Percentiles rank a stretch among this genome's conserved stretches.
Conservation (phyloP, 148 eudicot species). For the Polygonum maritimum region DNA sequence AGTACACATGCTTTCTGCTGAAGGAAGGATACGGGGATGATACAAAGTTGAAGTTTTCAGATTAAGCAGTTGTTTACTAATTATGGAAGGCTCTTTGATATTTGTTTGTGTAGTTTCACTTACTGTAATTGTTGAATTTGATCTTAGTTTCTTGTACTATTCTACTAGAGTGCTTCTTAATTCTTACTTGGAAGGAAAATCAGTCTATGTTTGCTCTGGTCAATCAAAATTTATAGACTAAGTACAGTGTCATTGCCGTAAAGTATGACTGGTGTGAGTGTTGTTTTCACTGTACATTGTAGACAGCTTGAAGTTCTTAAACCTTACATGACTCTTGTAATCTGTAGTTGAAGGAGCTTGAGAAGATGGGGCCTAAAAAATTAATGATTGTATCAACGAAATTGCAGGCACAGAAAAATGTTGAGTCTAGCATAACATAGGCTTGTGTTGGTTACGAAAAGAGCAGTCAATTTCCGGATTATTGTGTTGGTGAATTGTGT, state of each 20-base stretch:
- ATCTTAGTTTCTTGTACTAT: not conserved
- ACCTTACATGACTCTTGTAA: not conserved
- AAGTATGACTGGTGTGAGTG: not conserved
- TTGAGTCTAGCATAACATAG: too few relatives aligned
- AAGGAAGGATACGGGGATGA: not conserved
- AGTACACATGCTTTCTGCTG: not conserved
- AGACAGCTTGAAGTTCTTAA: not conserved
- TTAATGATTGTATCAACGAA: too few relatives aligned
- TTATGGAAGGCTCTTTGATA: not conserved
- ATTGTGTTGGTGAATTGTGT: too few relatives aligned
- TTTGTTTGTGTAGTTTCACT: not conserved
- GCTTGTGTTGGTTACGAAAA: too few relatives aligned
- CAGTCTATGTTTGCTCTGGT: not conserved
- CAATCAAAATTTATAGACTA: not conserved
- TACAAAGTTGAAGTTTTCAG: not conserved
- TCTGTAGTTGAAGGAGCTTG: constrained; percentile 88
- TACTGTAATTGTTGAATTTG: not conserved
- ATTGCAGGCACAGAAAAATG: too few relatives aligned
- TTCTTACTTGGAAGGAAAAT: not conserved
- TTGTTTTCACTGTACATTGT: constrained; percentile 1
- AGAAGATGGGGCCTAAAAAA: constrained; percentile 93
- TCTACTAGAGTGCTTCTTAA: not conserved
- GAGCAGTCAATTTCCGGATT: too few relatives aligned
- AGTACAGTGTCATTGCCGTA: not conserved
- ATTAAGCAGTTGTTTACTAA: not conserved